Percentiles rank a stretch among this genome's conserved stretches.
phyloP scores from a whole-genome alignment of 164 flowering plant species.

The Echeveria elegans region DNA sequence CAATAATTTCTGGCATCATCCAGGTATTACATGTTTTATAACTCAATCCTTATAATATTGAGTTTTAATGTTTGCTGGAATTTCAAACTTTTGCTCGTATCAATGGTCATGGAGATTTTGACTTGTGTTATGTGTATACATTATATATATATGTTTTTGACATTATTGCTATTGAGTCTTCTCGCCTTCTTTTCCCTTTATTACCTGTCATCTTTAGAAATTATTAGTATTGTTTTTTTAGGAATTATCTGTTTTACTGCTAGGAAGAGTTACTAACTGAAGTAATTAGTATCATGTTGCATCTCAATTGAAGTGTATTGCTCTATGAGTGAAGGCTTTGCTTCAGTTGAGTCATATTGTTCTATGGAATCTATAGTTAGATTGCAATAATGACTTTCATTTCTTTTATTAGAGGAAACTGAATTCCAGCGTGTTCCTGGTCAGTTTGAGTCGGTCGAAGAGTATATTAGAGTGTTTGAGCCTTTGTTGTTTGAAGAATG shows the following conservation, averaged over 20 bases:
- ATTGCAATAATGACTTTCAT: conserved; percentile 8
- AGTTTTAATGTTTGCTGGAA: neutral
- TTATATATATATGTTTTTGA: neutral
- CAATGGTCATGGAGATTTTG: neutral
- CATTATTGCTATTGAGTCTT: neutral
- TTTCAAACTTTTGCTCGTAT: neutral
- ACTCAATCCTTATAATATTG: neutral
- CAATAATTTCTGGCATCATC: conserved; percentile 91
- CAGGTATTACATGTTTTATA: conserved; percentile 38
- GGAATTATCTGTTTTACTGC: neutral
- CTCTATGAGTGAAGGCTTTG: neutral
- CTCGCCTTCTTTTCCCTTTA: neutral
- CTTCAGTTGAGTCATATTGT: neutral
- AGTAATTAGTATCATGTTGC: neutral
- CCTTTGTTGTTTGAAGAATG: conserved; percentile 99
- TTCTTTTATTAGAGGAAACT: conserved; percentile 52
- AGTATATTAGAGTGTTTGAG: conserved; percentile 90
- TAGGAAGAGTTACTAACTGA: neutral
- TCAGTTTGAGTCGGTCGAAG: conserved; percentile 87
- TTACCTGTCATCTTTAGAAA: neutral
- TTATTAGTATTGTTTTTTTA: neutral
- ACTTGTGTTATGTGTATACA: too few relatives aligned
- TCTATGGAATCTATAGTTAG: neutral
- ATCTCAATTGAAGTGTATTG: neutral
- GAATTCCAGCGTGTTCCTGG: conserved; percentile 96